Base-by-base conservation (phyloP, 2,329 filamentous ascomycete genomes). In the Scytalidium sp. region DNA sequence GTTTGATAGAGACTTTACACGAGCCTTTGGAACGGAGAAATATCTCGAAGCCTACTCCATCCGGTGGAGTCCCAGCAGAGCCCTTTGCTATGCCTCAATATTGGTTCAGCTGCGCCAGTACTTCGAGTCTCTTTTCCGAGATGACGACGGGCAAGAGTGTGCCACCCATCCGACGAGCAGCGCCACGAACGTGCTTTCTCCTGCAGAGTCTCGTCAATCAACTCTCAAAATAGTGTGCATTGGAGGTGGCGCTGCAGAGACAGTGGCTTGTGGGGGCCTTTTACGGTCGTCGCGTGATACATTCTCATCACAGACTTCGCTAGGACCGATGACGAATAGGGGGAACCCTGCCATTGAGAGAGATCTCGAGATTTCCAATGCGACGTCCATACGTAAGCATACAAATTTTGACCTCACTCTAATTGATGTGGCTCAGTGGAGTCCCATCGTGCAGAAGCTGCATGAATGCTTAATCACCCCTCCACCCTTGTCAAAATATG, bases 1-100 rank as follows among this genome's bases (percentile, higher is more conserved):
- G 8, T 97, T 87, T 66, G 84, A 88, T 51, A 83, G 94, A 25
- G 89, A 97, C 66, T 97, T 97, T 69, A 76, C 77, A 11, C 72
- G 75, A 15, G 93, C 93, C 0, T 99, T 97, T 70, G 84, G 83
- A 1, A 76, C 76, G 42, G 76, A 82, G 49, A 82, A 87, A 41
- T 80, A 86, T 59, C 77, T 97, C 17, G 82, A 87, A 53, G 88
- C 87, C 9, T 99, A 99, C 72, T 90, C 90, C 8, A 81, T 90
- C 47, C 75, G 94, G 60, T 99, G 93, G 92, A 96, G 91, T 68
- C 89, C 93, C 2, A 87, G 88, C 46, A 78, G 94, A 47, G 88
- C 91, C 0, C 71, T 97, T 46, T 90, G 86, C 55, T 97, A 97
- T 69, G 75, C 83, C n/a, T 64, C 70, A 2, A 69, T 84, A n/a